Evolutionary conservation across 176 grass and related monocot species (phyloP).

Genomic region (Ensete glaucum): DNA sequence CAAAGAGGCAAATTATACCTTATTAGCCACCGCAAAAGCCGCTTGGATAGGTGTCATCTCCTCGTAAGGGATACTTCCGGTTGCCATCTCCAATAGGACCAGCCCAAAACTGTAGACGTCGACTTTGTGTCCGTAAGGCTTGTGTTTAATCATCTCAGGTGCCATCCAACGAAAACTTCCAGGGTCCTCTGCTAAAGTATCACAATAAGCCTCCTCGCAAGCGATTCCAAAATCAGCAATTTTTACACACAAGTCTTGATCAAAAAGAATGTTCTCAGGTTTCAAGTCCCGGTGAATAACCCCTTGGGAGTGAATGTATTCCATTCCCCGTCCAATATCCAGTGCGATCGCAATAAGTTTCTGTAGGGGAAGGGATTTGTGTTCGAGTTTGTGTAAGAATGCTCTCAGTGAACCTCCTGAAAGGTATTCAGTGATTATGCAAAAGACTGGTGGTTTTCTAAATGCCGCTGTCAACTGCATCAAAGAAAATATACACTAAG

Average conservation of each 20-base stretch:
- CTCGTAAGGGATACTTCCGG: slow-evolving; percentile 2
- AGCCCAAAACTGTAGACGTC: slow-evolving; percentile 17
- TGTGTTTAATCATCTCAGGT: slow-evolving; percentile 12
- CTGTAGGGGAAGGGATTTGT: background rate
- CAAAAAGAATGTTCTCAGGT: slow-evolving; percentile 1
- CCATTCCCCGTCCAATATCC: background rate
- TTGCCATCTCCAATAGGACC: background rate
- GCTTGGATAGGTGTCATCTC: background rate
- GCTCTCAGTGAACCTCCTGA: background rate
- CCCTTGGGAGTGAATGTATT: background rate
- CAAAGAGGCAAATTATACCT: background rate
- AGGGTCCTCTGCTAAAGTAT: background rate
- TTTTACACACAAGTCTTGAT: background rate
- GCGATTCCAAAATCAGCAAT: background rate
- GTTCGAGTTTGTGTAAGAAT: slow-evolving; percentile 2
- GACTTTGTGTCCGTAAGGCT: background rate
- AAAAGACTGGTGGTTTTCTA: slow-evolving; percentile 1
- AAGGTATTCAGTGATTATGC: slow-evolving; percentile 1
- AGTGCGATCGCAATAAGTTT: background rate
- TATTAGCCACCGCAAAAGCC: slow-evolving; percentile 13
- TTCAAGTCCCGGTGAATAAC: background rate
- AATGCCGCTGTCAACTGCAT: background rate
- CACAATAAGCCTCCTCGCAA: background rate
- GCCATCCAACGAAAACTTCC: background rate
- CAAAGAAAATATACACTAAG: background rate